Evolutionary conservation across 257 asterid genomes (phyloP).

Genomic region (Solanum raphanifolium): DNA sequence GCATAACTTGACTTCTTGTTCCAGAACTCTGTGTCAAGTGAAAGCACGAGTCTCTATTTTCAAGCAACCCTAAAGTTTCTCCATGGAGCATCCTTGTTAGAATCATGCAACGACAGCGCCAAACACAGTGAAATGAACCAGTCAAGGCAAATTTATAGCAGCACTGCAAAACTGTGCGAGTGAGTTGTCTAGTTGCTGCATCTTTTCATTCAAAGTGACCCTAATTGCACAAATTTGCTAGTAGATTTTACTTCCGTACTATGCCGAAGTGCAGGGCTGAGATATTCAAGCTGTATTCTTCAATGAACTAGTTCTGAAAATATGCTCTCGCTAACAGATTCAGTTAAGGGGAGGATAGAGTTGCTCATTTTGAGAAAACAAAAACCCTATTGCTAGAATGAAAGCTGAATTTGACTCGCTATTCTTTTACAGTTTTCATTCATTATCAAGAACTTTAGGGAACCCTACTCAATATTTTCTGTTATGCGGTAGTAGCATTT

Average conservation of each 20-base stretch:
- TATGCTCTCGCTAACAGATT: background rate
- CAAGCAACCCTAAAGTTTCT: constrained; percentile 95
- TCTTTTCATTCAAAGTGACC: background rate
- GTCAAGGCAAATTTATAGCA: constrained; percentile 73
- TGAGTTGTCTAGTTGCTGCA: constrained; percentile 26
- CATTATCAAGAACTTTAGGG: background rate
- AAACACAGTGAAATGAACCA: constrained; percentile 67
- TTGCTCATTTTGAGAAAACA: background rate
- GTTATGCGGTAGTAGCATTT: background rate
- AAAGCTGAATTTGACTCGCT: background rate
- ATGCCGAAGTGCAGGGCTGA: background rate
- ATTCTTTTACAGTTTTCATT: background rate
- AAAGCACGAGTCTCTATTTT: constrained; percentile 67
- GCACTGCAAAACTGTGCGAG: constrained; percentile 99
- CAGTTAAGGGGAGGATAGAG: background rate
- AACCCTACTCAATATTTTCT: background rate
- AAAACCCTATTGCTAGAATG: background rate
- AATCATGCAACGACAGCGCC: constrained; percentile 62
- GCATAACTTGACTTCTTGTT: constrained; percentile 9
- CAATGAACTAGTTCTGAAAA: background rate
- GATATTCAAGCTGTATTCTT: background rate
- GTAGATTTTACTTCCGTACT: background rate
- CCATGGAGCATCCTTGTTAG: constrained; percentile 87
- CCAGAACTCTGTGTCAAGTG: constrained; percentile 81
- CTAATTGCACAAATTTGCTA: background rate